These are phyloP conservation scores for Xylaria longipes DNA, from an alignment of 495 filamentous ascomycete genomes.

Conservation along the genomic window DNA sequence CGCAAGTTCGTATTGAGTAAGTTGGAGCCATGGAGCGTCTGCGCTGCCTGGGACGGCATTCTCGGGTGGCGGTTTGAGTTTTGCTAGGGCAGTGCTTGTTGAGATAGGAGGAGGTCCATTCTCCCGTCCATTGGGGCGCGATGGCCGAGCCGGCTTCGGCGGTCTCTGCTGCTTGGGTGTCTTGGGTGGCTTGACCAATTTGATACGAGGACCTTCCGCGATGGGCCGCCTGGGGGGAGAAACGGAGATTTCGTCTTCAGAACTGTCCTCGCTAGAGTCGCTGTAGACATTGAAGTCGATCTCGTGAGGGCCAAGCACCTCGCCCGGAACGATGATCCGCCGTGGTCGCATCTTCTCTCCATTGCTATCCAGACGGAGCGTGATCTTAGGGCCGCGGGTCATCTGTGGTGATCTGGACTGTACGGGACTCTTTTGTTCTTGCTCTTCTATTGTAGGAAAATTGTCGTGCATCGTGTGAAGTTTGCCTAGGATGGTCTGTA, in stretches of 20 bases:
- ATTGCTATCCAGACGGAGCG: constrained; percentile 66
- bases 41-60: constrained; percentile 76
- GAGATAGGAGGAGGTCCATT: constrained; percentile 63
- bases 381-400: constrained; percentile 66
- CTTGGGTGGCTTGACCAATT: constrained; percentile 49
- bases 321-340: constrained; percentile 62
- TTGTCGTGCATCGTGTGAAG: constrained; percentile 74
- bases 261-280: constrained; percentile 52
- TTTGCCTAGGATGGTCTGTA: constrained; percentile 79
- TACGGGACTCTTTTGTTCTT: constrained; percentile 62
- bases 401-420: constrained; percentile 60
- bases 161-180: constrained; percentile 44
- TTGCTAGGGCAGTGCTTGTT: constrained; percentile 79
- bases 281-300: constrained; percentile 58
- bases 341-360: constrained; percentile 51
- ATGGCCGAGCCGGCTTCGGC: constrained; percentile 53
- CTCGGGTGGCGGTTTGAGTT: constrained; percentile 77
- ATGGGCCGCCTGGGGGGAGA: constrained; percentile 41
- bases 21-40: constrained; percentile 85
- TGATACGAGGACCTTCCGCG: constrained; percentile 49
- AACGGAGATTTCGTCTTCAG: constrained; percentile 38
- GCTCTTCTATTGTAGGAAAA: constrained; percentile 55
- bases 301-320: constrained; percentile 65
- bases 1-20: constrained; percentile 91
- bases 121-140: constrained; percentile 42